These are phyloP conservation scores for Intubia oerlemansii DNA, from an alignment of 2,329 filamentous ascomycete species.

Conservation along the genomic window DNA sequence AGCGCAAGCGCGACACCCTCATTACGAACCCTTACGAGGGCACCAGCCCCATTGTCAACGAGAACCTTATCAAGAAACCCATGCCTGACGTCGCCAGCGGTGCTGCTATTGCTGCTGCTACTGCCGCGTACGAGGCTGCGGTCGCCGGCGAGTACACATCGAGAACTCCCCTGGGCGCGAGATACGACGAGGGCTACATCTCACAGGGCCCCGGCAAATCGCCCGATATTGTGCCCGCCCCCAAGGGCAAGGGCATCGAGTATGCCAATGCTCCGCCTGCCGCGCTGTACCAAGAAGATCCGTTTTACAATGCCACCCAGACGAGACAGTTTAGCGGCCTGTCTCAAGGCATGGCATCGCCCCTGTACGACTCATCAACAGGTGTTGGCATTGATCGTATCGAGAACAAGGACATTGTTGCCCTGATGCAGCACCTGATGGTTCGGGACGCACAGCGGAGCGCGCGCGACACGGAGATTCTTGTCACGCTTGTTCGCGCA, in stretches of 20 bases:
- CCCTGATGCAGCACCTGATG: constrained; percentile 95
- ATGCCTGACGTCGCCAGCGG: constrained; percentile 9
- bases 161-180: constrained; percentile 35
- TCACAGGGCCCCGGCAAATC: constrained; percentile 44
- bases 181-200: constrained; percentile 75
- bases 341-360: constrained; percentile 78
- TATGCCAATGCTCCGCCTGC: constrained; percentile 25
- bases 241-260: constrained; percentile 33
- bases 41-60: constrained; percentile 35
- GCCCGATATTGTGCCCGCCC: constrained; percentile 23
- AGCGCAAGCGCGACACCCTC: constrained; percentile 43
- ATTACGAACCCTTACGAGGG: constrained; percentile 48
- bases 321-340: constrained; percentile 61
- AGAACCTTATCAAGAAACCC: constrained; percentile 18
- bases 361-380: constrained; percentile 75
- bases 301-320: constrained; percentile 40
- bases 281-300: constrained; percentile 29
- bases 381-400: constrained; percentile 79
- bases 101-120: constrained; percentile 9
- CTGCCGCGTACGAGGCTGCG: constrained; percentile 8
- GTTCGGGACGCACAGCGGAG: constrained; percentile 92
- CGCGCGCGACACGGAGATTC: constrained; percentile 86
- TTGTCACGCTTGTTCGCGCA: constrained; percentile 81
- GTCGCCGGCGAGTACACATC: constrained; percentile 20
- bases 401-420: constrained; percentile 89